Conservation (phyloP, 2,329 filamentous ascomycete species). For the Aureobasidium sp. region DNA sequence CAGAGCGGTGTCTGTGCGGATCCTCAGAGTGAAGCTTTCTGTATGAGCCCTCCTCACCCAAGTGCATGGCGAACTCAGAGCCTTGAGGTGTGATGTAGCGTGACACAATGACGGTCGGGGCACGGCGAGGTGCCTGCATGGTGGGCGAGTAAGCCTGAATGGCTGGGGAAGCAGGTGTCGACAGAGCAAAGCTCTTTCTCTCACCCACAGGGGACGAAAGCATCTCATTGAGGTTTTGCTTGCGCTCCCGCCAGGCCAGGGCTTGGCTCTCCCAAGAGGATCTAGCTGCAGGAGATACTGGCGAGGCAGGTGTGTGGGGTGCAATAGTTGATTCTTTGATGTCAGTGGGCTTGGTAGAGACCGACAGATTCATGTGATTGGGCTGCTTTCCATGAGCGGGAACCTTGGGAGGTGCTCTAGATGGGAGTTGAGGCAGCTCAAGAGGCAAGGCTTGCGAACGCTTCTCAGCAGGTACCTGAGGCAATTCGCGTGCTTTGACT, state of each 20-base stretch:
- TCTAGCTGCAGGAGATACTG: background rate
- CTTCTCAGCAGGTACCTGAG: background rate
- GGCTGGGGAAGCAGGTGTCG: background rate
- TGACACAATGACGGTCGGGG: conserved; percentile 26
- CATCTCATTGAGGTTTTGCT: conserved; percentile 16
- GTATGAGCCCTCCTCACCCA: conserved; percentile 7
- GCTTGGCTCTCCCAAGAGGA: conserved; percentile 24
- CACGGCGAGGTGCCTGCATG: conserved; percentile 8
- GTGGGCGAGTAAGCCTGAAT: conserved; percentile 1
- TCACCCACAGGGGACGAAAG: background rate
- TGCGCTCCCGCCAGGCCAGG: conserved; percentile 21
- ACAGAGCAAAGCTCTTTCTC: background rate
- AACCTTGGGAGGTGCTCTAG: background rate
- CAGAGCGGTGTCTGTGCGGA: background rate
- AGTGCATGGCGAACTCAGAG: conserved; percentile 13
- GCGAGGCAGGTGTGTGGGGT: background rate
- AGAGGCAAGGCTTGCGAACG: background rate
- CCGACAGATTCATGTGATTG: background rate
- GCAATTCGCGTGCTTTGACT: background rate
- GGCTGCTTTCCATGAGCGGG: background rate
- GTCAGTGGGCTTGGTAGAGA: background rate
- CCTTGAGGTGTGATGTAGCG: conserved; percentile 23
- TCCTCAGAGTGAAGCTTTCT: background rate
- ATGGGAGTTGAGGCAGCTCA: background rate
- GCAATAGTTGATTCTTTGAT: background rate